phyloP scores from a whole-genome alignment of 768 basidiomycete species.

The Agrocybe pediades region DNA sequence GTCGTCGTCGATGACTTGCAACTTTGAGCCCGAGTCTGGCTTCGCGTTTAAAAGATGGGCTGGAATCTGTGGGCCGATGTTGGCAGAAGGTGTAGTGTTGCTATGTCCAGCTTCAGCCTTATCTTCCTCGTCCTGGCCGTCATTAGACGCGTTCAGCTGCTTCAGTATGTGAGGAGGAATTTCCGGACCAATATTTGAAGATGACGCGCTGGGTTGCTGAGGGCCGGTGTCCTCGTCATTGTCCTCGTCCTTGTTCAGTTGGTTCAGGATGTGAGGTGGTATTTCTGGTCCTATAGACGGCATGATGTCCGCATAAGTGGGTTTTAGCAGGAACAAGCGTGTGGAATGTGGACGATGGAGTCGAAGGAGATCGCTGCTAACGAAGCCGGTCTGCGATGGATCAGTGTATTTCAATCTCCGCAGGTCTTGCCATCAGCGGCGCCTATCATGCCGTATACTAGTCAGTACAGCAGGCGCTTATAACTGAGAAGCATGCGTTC shows the following conservation, averaged over 20 bases:
- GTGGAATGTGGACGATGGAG: no score
- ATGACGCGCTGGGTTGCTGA: slow-evolving; percentile 5
- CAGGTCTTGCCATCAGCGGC: no score
- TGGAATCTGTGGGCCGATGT: slow-evolving; percentile 28
- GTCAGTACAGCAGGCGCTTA: no score
- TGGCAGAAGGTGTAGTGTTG: slow-evolving; percentile 2
- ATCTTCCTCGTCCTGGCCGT: slow-evolving; percentile 14
- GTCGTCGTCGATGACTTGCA: slow-evolving; percentile 33
- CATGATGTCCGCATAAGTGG: slow-evolving; percentile 31
- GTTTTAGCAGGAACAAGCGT: no score
- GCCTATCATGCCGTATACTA: no score
- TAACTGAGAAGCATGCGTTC: no score
- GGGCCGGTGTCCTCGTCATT: slow-evolving; percentile 28
- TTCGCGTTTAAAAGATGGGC: slow-evolving; percentile 24
- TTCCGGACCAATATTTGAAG: slow-evolving; percentile 23
- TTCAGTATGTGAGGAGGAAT: slow-evolving; percentile 30
- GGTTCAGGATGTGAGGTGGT: slow-evolving; percentile 47
- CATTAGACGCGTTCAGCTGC: slow-evolving; percentile 10
- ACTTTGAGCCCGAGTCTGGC: slow-evolving; percentile 4
- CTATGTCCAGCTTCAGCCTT: slow-evolving; percentile 27
- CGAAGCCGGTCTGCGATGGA: no score
- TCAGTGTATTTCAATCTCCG: no score
- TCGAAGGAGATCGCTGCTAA: no score
- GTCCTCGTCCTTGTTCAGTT: slow-evolving; percentile 16
- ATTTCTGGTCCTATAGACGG: slow-evolving; percentile 58